Percentiles rank a stretch among this genome's conserved stretches.
phyloP scores from a whole-genome alignment of 768 basidiomycete species.

The Amanita thiersii region DNA sequence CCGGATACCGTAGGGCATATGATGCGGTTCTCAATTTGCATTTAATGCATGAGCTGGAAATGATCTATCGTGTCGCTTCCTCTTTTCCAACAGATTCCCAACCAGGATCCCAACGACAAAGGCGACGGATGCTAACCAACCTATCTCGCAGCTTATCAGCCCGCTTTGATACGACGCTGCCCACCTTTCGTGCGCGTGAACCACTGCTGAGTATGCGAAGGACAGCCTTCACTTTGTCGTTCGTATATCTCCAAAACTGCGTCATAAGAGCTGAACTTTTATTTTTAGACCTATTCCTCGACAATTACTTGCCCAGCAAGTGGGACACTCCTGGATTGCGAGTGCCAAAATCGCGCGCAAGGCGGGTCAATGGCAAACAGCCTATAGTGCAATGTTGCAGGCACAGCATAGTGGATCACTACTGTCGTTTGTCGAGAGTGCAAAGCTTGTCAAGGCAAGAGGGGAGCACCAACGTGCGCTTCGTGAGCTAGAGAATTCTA shows the following conservation, averaged over 20 bases:
- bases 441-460: constrained; percentile 72
- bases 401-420: constrained; percentile 64
- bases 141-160: constrained; percentile 45
- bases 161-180: constrained; percentile 71
- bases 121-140: constrained; percentile 28
- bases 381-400: constrained; percentile 92
- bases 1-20: constrained; percentile 82
- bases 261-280: constrained; percentile 1
- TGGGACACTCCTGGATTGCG: constrained; percentile 82
- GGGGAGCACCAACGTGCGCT: constrained; percentile 82
- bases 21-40: constrained; percentile 83
- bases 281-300: constrained; percentile 24
- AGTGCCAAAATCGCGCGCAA: constrained; percentile 97
- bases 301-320: constrained; percentile 41
- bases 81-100: constrained; percentile 30
- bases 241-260: constrained; percentile 35
- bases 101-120: constrained; percentile 21
- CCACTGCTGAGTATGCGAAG: constrained; percentile 85
- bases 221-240: constrained; percentile 59
- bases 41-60: constrained; percentile 76
- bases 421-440: constrained; percentile 84
- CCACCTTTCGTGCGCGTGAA: constrained; percentile 84
- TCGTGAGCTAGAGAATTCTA: constrained; percentile 75
- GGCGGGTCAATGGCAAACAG: constrained; percentile 91
- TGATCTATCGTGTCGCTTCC: constrained; percentile 42